Evolutionary conservation across 169 alveolate species (phyloP), one percentile per base, ranked within the genome.

Genomic region (Plasmodium coatneyi): DNA sequence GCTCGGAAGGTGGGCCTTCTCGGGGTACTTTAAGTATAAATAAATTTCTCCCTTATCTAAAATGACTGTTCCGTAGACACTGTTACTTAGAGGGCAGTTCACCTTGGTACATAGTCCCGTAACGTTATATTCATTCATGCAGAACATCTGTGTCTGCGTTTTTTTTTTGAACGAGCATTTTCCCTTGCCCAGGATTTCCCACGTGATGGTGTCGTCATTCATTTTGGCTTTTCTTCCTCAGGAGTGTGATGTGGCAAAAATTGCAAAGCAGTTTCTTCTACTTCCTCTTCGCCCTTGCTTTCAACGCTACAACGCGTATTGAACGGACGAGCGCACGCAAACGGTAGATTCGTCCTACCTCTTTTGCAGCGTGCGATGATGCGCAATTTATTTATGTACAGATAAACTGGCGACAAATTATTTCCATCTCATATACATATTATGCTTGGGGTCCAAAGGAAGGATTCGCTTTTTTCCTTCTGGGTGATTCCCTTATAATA

Each of bases 21-120:
- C 99, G 9, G 98, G 99, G 16, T 99, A 99, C 96, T 99, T 99
- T 96, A 98, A 96, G 96, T 98, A 98, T 76, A 99, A 97, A 93
- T 98, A 98, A 46, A 49, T 90, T 96, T 70, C 84, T 71, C 98
- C 98, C 76, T 96, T 95, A 66, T 97, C 98, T 92, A 99, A 99
- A 49, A 98, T 96, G 10, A 99, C 98, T 5, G 99, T 99, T 30
- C 99, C 99, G 95, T 99, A 99, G 92, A 98, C 95, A 84, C 99
- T 97, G 96, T 99, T 99, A 12, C 99, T 98, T 39, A 99, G 96
- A 9, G 99, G 99, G 92, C 99, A 99, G 1, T 99, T 97, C 70
- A 97, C 97, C 92, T 99, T 97, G 87, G 98, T 98, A 96, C 99
- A 99, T 70, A 99, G 95, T 19, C 99, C 99, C 12, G 99, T 99